Conservation (phyloP, 495 filamentous ascomycete species). For the Penicillium manginii region DNA sequence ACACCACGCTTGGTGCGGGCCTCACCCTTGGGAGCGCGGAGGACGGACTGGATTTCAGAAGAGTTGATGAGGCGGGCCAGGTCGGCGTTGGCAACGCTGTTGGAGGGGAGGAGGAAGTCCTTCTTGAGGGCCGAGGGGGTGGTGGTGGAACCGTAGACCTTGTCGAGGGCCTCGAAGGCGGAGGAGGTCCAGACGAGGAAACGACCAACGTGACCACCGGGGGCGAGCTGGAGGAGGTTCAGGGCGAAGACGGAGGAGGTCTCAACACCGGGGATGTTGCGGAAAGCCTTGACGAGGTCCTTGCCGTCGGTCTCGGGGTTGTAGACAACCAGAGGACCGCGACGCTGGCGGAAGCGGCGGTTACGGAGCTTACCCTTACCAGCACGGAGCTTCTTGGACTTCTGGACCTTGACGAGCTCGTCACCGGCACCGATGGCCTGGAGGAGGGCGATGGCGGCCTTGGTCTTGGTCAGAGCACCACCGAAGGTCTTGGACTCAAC, state of each 20-base stretch:
- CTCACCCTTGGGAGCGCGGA: slow-evolving; percentile 85
- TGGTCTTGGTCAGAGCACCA: slow-evolving; percentile 82
- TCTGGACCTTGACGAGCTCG: slow-evolving; percentile 92
- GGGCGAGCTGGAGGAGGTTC: slow-evolving; percentile 98
- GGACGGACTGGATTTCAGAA: slow-evolving; percentile 93
- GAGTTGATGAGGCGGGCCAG: slow-evolving; percentile 97
- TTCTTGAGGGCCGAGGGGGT: slow-evolving; percentile 87
- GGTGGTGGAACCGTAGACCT: slow-evolving; percentile 91
- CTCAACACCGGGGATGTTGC: slow-evolving; percentile 98
- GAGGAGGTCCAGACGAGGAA: slow-evolving; percentile 99
- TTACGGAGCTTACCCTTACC: slow-evolving; percentile 97
- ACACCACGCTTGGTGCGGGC: slow-evolving; percentile 83
- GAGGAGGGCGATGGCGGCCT: slow-evolving; percentile 81
- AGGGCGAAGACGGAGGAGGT: slow-evolving; percentile 91
- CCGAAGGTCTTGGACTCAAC: slow-evolving; percentile 86
- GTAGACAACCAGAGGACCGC: slow-evolving; percentile 96
- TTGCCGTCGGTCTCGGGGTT: slow-evolving; percentile 90
- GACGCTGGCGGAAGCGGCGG: slow-evolving; percentile 94
- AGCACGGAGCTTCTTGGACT: slow-evolving; percentile 89
- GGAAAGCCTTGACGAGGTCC: slow-evolving; percentile 88
- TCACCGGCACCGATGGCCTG: slow-evolving; percentile 86
- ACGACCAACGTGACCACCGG: slow-evolving; percentile 97
- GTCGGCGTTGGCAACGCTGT: slow-evolving; percentile 87
- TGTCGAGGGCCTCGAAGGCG: slow-evolving; percentile 93
- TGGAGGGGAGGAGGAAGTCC: slow-evolving; percentile 94